Conservation (phyloP, 495 filamentous ascomycete species). For the Clohesyomyces aquaticus region DNA sequence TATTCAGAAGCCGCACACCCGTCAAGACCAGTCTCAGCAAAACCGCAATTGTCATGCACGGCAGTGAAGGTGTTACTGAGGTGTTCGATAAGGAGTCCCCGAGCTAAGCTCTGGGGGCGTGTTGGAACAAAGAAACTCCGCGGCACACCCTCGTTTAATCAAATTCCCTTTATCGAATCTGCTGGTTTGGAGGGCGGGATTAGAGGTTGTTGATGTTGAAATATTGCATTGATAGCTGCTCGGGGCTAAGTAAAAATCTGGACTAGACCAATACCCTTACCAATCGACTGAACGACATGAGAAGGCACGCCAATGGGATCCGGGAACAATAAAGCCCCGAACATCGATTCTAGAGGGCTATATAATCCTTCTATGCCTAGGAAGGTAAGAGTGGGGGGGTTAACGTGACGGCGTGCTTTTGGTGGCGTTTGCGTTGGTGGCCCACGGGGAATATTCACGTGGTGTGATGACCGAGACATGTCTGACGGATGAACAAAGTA, state of each 20-base stretch:
- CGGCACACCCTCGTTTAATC: too few relatives aligned
- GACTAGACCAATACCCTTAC: too few relatives aligned
- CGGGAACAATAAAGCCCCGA: neutral
- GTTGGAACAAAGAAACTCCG: too few relatives aligned
- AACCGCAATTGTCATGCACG: conserved; percentile 39
- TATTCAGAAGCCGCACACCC: conserved; percentile 44
- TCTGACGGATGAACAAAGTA: neutral
- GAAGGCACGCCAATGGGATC: too few relatives aligned
- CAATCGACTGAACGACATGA: too few relatives aligned
- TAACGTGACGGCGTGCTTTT: neutral
- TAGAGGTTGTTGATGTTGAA: too few relatives aligned
- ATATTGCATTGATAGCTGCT: too few relatives aligned
- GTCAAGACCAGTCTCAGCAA: conserved; percentile 41
- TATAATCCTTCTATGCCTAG: too few relatives aligned
- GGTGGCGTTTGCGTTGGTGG: neutral
- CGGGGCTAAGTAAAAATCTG: too few relatives aligned
- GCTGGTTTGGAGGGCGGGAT: too few relatives aligned
- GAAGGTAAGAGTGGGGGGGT: neutral
- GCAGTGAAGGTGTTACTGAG: conserved; percentile 38
- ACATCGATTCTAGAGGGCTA: neutral
- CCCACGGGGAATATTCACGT: neutral
- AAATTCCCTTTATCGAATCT: too few relatives aligned
- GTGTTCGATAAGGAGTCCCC: conserved; percentile 35
- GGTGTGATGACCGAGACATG: neutral
- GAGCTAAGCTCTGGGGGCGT: neutral